A percentile compares a stretch with the other conserved stretches of the same genome.
Evolutionary conservation across 768 basidiomycete genomes (phyloP).

Genomic region (Boletus sensibilis): DNA sequence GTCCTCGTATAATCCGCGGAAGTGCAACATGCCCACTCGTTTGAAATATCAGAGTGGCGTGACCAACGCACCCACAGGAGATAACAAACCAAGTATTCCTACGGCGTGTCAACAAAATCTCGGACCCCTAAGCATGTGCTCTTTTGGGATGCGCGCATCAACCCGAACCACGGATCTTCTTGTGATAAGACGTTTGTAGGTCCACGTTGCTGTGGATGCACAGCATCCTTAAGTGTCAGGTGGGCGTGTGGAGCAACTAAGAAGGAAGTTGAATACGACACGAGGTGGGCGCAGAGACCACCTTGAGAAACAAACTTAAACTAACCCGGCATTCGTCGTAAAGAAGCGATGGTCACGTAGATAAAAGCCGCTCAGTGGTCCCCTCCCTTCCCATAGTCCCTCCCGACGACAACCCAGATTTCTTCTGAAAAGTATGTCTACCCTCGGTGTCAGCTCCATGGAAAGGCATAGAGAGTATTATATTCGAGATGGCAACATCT

Average conservation of each 20-base stretch:
- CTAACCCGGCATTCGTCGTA: not conserved
- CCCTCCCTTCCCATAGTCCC: not conserved
- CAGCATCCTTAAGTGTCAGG: no score
- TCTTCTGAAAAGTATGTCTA: not conserved
- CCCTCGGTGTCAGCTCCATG: conserved; percentile 16
- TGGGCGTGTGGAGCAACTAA: no score
- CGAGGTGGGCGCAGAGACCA: conserved; percentile 11
- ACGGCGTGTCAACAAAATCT: not conserved
- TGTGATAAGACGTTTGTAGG: conserved; percentile 19
- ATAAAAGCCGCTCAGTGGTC: conserved; percentile 12
- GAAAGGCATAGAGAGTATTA: conserved; percentile 43
- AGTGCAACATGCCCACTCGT: not conserved
- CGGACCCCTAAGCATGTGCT: not conserved
- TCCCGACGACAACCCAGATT: not conserved
- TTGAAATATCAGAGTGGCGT: conserved; percentile 4
- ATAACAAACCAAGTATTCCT: not conserved
- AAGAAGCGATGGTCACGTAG: conserved; percentile 2
- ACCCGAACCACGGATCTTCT: conserved; percentile 10
- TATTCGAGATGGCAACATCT: conserved; percentile 52
- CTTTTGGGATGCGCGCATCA: not conserved
- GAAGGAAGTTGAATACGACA: conserved; percentile 7
- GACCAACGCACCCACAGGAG: not conserved
- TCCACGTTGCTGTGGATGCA: conserved; percentile 25
- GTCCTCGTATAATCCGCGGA: conserved; percentile 10
- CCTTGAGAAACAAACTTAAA: conserved; percentile 13